Base-by-base conservation (phyloP, 805 yeast genomes). In the Saccharomycopsis sp. region DNA sequence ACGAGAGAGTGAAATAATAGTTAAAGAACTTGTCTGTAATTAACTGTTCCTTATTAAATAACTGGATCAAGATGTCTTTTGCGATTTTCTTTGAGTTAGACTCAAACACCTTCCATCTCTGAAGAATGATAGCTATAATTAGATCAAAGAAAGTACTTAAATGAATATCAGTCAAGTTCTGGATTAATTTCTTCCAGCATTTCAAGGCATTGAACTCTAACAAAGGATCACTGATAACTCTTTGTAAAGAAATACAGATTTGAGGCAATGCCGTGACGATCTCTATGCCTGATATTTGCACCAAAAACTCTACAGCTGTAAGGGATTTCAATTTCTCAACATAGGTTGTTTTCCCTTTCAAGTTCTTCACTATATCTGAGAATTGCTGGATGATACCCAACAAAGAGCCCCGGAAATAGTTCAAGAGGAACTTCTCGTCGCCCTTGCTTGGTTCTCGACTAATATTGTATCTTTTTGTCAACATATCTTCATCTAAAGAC, bases 221-320 rank as follows among this genome's bases (percentile, higher is more conserved):
- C 23, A 82, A 83, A 0, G 78, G 72, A 19, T 78, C 79, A 47
- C 85, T 91, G 22, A 92, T 70, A 0, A 93, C 85, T 1, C 91
- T 84, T 67, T 90, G 97, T 12, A 93, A 72, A 65, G 96, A 87
- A 1, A 96, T 87, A 60, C 89, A 86, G 2, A 93, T 81, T 68
- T 92, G 98, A 0, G 97, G 96, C 41, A 87, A 70, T 0, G 89
- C 89, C 1, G 87, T 80, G 2, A 82, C 79, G 34, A 87, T 80
- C 15, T 84, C 75, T 24, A 77, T 73, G 3, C 79, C 78, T 1
- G 83, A 73, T 1, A 83, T 70, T 50, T 78, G 75, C 3, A 88
- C 81, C 23, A 93, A 71, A 58, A 86, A 81, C 44, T 85, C 81
- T 34, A 93, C 79, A 0, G 97, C 97, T 58, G 82, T 75, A 1